These are phyloP conservation scores for Cladophialophora bantiana DNA, from an alignment of 2,329 filamentous ascomycete genomes.

Conservation along the genomic window DNA sequence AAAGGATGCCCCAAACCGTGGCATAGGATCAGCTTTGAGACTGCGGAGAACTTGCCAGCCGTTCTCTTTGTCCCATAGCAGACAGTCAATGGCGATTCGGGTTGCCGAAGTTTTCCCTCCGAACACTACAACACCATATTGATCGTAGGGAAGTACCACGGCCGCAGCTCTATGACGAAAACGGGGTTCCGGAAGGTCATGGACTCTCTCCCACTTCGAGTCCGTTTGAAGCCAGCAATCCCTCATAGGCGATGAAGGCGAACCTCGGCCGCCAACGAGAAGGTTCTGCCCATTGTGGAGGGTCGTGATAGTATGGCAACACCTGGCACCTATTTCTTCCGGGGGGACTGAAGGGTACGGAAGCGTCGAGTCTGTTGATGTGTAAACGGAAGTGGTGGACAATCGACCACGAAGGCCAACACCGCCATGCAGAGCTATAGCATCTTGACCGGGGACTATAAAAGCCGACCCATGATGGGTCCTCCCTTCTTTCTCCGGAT, in stretches of 20 bases:
- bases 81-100: conserved; percentile 58
- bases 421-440: conserved; percentile 52
- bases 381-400: conserved; percentile 55
- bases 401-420: conserved; percentile 56
- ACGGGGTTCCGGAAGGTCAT: conserved; percentile 72
- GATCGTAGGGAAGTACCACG: conserved; percentile 47
- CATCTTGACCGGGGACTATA: conserved; percentile 49
- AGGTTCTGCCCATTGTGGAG: conserved; percentile 65
- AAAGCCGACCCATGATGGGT: conserved; percentile 67
- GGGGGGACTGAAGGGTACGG: conserved; percentile 55
- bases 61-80: conserved; percentile 60
- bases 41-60: conserved; percentile 59
- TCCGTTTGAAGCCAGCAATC: conserved; percentile 79
- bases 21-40: conserved; percentile 49
- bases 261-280: conserved; percentile 78
- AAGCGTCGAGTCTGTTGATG: conserved; percentile 57
- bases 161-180: conserved; percentile 75
- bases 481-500: conserved; percentile 53
- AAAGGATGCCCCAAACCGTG: conserved; percentile 65
- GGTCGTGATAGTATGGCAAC: conserved; percentile 79
- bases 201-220: conserved; percentile 67
- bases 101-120: conserved; percentile 66
- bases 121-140: conserved; percentile 61
- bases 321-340: conserved; percentile 53
- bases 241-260: conserved; percentile 70